Base-by-base conservation (phyloP, 345 rosid species). In the Linum trigynum region DNA sequence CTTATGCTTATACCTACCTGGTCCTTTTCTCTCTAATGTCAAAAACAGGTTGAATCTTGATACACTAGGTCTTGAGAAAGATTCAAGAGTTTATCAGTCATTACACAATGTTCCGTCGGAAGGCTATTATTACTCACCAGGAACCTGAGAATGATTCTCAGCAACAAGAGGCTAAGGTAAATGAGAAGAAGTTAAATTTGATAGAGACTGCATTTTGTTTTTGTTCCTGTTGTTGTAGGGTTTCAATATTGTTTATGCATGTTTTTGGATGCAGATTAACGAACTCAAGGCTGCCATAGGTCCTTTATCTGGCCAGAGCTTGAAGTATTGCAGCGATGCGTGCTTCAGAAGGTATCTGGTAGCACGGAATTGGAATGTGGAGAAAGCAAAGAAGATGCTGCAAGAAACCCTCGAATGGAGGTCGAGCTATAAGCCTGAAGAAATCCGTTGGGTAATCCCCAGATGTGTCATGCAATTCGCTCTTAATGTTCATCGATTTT, bases 271-370 rank as follows among this genome's bases (percentile, higher is more conserved):
- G 55, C 77, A 90, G 98, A 67, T 81, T 51, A 79, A 78, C 73
- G 91, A 90, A 82, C 84, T 90, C 16, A 81, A 69, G 78, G 43
- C 68, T 74, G 85, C 75, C 9, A 58, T 90, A 37, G 96, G 86
- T 62, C 78, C 83, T 59, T 74, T 88, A 6, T 82, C 91, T 40
- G 91, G 79, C 55, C 77, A 78, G 45, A 75, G 66, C 61, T 79
- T 63, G 43, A 66, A 74, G 7, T 92, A 72, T 48, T 90, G 96
- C 70, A 76, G 83, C 37, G 96, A 92, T 75, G 75, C 90, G 2
- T 92, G 97, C 84, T 68, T 92, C 39, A 83, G 72, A 91, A 86
- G 96, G 73, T 92, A 88, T 69, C 66, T 92, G 67, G 98, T 88
- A 76, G 96, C 98, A 74, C 80, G 96, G 63, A 86, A 71, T 62